phyloP scores from a whole-genome alignment of 805 yeast genomes.

The Lachancea sp. region DNA sequence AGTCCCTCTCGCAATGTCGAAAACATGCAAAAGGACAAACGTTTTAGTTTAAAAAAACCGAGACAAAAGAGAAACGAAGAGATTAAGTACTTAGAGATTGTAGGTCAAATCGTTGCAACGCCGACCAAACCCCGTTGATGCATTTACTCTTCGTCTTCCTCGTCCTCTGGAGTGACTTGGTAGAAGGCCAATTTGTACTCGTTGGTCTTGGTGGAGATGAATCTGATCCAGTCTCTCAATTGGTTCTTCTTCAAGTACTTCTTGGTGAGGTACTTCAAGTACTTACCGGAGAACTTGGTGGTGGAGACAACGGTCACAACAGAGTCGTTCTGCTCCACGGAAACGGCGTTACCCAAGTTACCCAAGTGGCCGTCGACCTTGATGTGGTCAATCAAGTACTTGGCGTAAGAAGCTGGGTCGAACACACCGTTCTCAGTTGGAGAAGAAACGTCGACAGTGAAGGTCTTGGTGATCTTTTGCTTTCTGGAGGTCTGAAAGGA shows the following conservation, averaged over 20 bases:
- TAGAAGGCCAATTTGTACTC: slow-evolving; percentile 97
- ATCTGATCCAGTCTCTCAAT: slow-evolving; percentile 99
- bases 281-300: slow-evolving; percentile 98
- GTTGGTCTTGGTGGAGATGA: slow-evolving; percentile 92
- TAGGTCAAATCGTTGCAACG: background rate
- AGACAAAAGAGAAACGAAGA: slow-evolving; percentile 3
- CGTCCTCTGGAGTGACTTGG: slow-evolving; percentile 96
- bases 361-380: slow-evolving; percentile 96
- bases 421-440: slow-evolving; percentile 97
- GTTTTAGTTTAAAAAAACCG: slow-evolving; percentile 3
- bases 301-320: slow-evolving; percentile 82
- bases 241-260: slow-evolving; percentile 99
- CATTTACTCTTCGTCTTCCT: slow-evolving; percentile 85
- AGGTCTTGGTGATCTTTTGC: slow-evolving; percentile 79
- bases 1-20: background rate
- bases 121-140: slow-evolving; percentile 11
- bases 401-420: slow-evolving; percentile 95
- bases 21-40: slow-evolving; percentile 5
- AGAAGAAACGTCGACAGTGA: slow-evolving; percentile 92
- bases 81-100: slow-evolving; percentile 2
- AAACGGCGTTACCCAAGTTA: slow-evolving; percentile 92
- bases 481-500: slow-evolving; percentile 64
- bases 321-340: slow-evolving; percentile 84
- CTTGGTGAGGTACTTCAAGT: slow-evolving; percentile 99
- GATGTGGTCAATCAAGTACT: slow-evolving; percentile 98